Conservation (phyloP, 1,284 basidiomycete species). For the Moesziomyces sp. region DNA sequence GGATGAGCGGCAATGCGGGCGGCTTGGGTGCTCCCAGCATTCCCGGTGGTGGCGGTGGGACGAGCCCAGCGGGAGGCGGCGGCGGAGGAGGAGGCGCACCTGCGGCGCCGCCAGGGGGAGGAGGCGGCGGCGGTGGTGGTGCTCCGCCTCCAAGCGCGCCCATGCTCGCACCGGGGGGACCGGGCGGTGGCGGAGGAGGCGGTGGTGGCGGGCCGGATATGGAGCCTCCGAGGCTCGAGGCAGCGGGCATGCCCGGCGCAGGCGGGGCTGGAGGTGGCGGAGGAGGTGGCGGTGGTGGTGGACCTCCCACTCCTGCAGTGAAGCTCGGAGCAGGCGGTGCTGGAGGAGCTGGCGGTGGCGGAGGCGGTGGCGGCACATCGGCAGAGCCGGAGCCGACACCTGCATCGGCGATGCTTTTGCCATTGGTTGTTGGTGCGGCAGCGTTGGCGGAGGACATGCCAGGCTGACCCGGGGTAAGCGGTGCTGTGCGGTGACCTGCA, state of each 20-base stretch:
- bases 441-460: constrained; percentile 6
- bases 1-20: constrained; percentile 57
- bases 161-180: constrained; percentile 1
- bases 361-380: constrained; percentile 4
- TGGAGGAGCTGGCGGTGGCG: constrained; percentile 13
- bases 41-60: constrained; percentile 27
- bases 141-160: constrained; percentile 4
- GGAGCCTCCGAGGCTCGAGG: constrained; percentile 1
- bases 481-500: not conserved
- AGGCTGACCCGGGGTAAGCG: not conserved
- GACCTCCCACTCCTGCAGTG: not conserved
- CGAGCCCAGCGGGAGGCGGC: constrained; percentile 2
- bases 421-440: not conserved
- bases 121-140: constrained; percentile 40
- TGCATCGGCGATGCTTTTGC: no score
- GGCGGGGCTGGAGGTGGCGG: constrained; percentile 25
- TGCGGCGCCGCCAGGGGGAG: constrained; percentile 10
- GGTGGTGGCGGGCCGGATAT: constrained; percentile 17
- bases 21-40: constrained; percentile 14
- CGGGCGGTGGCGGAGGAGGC: constrained; percentile 26
- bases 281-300: constrained; percentile 38
- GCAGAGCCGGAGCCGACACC: not conserved
- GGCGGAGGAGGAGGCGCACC: constrained; percentile 21
- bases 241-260: constrained; percentile 8
- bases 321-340: not conserved